Evolutionary conservation across 148 eudicot genomes (phyloP).

Genomic region (Rheum nobile): DNA sequence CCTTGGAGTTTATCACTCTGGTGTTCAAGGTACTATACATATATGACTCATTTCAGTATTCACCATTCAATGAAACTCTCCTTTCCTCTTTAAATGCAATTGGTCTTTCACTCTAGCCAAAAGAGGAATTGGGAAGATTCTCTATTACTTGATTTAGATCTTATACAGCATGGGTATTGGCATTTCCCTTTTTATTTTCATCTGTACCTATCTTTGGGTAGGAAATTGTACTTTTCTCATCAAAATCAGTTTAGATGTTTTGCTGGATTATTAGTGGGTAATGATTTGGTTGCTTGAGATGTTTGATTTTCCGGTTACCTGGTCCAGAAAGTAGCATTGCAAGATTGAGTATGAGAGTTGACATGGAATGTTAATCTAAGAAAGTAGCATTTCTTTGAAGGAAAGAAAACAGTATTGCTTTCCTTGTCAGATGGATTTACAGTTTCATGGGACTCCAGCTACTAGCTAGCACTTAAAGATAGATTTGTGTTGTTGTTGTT

Average conservation of each 20-base stretch:
- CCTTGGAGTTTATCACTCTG: conserved; percentile 60
- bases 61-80: not conserved
- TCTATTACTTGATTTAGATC: not conserved
- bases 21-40: conserved; percentile 36
- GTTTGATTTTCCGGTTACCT: not conserved
- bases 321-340: no score
- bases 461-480: no score
- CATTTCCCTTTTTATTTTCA: not conserved
- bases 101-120: not conserved
- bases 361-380: not conserved
- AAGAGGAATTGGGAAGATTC: not conserved
- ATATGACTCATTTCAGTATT: not conserved
- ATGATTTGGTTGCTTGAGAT: not conserved
- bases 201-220: no score
- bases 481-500: not conserved
- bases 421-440: not conserved
- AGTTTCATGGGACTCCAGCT: not conserved
- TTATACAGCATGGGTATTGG: not conserved
- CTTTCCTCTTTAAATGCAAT: not conserved
- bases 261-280: not conserved
- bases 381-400: conserved; percentile 1
- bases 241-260: not conserved
- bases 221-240: no score
- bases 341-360: not conserved
- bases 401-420: not conserved